Conservation (phyloP, 352 stramenopile species). For the Elongisporangium anandrum region DNA sequence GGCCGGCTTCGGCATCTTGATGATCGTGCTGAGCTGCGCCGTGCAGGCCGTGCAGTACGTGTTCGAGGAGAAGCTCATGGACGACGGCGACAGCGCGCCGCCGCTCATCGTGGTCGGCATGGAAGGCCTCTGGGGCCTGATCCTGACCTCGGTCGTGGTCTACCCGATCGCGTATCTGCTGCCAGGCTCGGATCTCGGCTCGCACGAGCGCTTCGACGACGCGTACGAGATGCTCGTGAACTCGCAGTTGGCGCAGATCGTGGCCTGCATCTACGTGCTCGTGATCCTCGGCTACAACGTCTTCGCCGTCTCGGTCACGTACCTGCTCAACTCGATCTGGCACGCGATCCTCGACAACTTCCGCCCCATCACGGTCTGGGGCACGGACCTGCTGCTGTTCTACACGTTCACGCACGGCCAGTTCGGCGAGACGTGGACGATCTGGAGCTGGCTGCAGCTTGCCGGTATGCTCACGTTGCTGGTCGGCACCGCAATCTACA, state of each 20-base stretch:
- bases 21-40: slow-evolving; percentile 94
- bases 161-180: slow-evolving; percentile 92
- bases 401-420: slow-evolving; percentile 89
- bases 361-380: slow-evolving; percentile 95
- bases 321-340: slow-evolving; percentile 96
- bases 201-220: slow-evolving; percentile 90
- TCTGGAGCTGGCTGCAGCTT: slow-evolving; percentile 94
- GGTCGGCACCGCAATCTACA: slow-evolving; percentile 96
- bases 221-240: slow-evolving; percentile 68
- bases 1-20: slow-evolving; percentile 87
- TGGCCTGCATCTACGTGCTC: slow-evolving; percentile 88
- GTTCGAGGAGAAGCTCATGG: slow-evolving; percentile 98
- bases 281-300: slow-evolving; percentile 96
- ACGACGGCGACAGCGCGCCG: slow-evolving; percentile 89
- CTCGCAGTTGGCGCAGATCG: slow-evolving; percentile 49
- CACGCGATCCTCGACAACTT: slow-evolving; percentile 99
- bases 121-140: slow-evolving; percentile 95
- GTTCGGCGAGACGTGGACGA: slow-evolving; percentile 95
- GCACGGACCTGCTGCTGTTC: slow-evolving; percentile 93
- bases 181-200: slow-evolving; percentile 92
- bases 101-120: slow-evolving; percentile 93
- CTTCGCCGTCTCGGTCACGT: slow-evolving; percentile 96
- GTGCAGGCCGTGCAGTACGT: slow-evolving; percentile 96
- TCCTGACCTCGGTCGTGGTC: slow-evolving; percentile 91
- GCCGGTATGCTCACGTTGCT: slow-evolving; percentile 91